Base-by-base conservation (phyloP, 176 grass and related monocot genomes). In the Poa pratensis region DNA sequence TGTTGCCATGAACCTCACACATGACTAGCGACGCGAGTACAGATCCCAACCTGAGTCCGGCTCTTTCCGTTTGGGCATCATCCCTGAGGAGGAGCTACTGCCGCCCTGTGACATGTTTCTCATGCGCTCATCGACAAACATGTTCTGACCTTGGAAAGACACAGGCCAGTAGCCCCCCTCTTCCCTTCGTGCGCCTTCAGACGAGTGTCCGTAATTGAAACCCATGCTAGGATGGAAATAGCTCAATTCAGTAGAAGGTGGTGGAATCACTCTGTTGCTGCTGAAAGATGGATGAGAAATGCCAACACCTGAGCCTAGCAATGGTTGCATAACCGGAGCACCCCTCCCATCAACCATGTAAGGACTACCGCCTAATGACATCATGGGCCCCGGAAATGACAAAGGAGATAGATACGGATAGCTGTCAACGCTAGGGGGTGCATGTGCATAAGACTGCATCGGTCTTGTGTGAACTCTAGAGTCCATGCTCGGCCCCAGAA, bases 31-130 rank as follows among this genome's bases (percentile, higher is more conserved):
- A 55, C 64, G 86, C 5, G 85, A 30, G 64, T 82, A 89, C 13
- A 89, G 35, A 76, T 92, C 93, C 93, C 88, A 92, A 61, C 90
- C 83, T 9, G 82, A 85, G 69, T 95, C 90, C 11, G 93, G 90
- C 7, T 92, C 93, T 87, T 95, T 95, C 67, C 90, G 88, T 58
- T 95, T 95, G 9, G 77, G 52, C 53, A 48, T 22, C 64, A 79
- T 5, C 51, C 82, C 90, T 6, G 88, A 63, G 4, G 88, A 69
- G 27, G 46, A 49, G 78, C 24, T 51, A 50, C 67, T 75, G 30
- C 65, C 75, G 78, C 83, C 76, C n/a, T 93, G 91, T 28, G 88
- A 48, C 59, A 67, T 46, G 18, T 51, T 88, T 50, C 90, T 83
- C 10, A 43, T 39, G 65, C 82, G 88, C 52, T 95, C 93, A 27